Conservation (phyloP, 768 basidiomycete genomes). For the Pleurotus tuber-regium region DNA sequence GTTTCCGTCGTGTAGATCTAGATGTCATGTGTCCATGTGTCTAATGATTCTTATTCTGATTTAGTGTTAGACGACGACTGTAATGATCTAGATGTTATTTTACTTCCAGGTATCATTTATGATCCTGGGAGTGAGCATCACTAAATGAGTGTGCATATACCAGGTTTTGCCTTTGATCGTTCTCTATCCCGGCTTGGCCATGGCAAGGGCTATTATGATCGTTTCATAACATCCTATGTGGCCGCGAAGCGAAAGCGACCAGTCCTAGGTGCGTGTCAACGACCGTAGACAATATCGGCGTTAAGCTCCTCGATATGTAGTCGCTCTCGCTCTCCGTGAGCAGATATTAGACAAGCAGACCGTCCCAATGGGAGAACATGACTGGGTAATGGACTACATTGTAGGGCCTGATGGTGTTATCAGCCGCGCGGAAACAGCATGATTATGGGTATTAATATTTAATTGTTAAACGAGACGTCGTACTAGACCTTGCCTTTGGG, state of each 20-base stretch:
- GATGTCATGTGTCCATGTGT: no score
- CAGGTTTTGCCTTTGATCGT: constrained; percentile 75
- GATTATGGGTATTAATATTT: no score
- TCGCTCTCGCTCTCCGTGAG: constrained; percentile 63
- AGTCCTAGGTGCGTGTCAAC: constrained; percentile 52
- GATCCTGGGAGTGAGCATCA: background rate
- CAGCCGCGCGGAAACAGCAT: constrained; percentile 5
- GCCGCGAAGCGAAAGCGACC: constrained; percentile 44
- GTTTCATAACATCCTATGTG: constrained; percentile 60
- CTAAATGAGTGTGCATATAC: background rate
- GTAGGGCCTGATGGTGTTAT: constrained; percentile 39
- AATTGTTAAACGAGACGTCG: no score
- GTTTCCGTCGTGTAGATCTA: constrained; percentile 19
- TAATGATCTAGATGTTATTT: constrained; percentile 56
- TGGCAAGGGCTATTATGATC: constrained; percentile 83
- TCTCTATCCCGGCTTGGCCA: constrained; percentile 71
- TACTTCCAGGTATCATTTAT: constrained; percentile 56
- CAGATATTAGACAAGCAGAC: constrained; percentile 52
- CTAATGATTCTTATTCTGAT: no score
- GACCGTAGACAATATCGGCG: no score
- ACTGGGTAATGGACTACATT: constrained; percentile 65
- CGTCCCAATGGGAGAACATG: constrained; percentile 54
- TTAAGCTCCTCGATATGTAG: constrained; percentile 39
- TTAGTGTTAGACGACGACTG: constrained; percentile 35
- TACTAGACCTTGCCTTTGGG: no score